Evolutionary conservation across 768 basidiomycete genomes (phyloP), one percentile per base, ranked within the genome.

Genomic region (Ephemerocybe angulata): DNA sequence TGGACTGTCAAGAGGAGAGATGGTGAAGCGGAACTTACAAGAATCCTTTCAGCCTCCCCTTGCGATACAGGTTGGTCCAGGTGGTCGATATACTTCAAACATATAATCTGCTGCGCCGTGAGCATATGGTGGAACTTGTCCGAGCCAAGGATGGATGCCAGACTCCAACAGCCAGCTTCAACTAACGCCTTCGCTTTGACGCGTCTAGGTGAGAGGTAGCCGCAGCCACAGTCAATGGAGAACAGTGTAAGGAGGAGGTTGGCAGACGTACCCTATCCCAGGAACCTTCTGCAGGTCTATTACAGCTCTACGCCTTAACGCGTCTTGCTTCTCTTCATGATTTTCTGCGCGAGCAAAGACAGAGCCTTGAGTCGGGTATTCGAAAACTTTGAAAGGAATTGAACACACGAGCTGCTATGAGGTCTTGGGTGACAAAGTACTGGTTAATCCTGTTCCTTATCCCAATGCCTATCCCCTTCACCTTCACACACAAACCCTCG

Each of bases 381-480:
- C n/a, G 27, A 19, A 17, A 38, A 10, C 33, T 28, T 22, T 19
- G 48, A 40, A 51, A 5, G 17, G 15, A 3, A 49, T 57, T 49
- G 22, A 27, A 70, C 69, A 62, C 63, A 75, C 76, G 63, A 60
- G 72, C 67, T 63, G 67, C 67, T n/a, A 67, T 59, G 11, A 33
- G 10, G 17, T 62, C 31, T 57, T 62, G 54, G 61, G 65, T 31
- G 59, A 65, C 47, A 75, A 74, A 19, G 43, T 64, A 61, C 3
- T 74, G 74, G 46, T 77, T 73, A 64, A 82, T 78, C 43, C 79
- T 75, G 43, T 71, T 67, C 30, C 68, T 60, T 13, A 82, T 82
- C 30, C 80, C 75, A 25, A 63, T 47, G 8, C 73, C 74, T 49
- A 76, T 64, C 12, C 74, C 73, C 58, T 63, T 68, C 28, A 73